phyloP scores from a whole-genome alignment of 768 basidiomycete species.

The Ramaria sp. region DNA sequence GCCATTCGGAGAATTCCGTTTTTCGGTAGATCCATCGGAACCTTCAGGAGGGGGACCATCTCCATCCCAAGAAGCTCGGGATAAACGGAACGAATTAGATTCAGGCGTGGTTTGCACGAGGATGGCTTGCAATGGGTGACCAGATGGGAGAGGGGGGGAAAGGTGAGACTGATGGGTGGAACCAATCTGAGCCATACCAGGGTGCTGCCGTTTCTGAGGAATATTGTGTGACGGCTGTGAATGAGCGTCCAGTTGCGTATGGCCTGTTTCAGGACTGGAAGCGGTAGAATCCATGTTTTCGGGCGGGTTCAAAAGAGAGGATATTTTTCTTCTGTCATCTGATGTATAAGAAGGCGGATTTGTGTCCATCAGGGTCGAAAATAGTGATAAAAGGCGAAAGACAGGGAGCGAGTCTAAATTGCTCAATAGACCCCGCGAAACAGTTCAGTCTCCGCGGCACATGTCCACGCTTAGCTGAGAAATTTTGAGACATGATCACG shows the following conservation, averaged over 20 bases:
- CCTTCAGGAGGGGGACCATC: background rate
- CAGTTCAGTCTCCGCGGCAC: conserved; percentile 1
- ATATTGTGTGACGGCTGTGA: background rate
- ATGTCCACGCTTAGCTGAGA: background rate
- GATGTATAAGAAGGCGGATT: background rate
- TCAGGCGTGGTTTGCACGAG: background rate
- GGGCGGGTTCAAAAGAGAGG: background rate
- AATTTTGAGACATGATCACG: too few relatives aligned
- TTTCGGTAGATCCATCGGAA: background rate
- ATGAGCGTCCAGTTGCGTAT: background rate
- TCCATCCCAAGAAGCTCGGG: conserved; percentile 1
- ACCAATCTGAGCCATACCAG: background rate
- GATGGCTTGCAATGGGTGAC: conserved; percentile 1
- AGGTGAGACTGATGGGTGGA: background rate
- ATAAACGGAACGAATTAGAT: background rate
- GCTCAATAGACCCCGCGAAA: background rate
- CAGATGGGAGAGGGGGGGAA: background rate
- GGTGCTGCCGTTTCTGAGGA: background rate
- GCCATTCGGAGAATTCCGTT: background rate
- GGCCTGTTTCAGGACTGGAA: background rate
- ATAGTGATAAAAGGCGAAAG: background rate
- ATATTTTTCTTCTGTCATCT: conserved; percentile 3
- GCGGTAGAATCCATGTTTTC: background rate
- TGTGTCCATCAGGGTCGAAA: background rate
- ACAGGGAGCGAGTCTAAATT: background rate